phyloP scores from a whole-genome alignment of 2,329 filamentous ascomycete genomes.

The Aureobasidium sp. region DNA sequence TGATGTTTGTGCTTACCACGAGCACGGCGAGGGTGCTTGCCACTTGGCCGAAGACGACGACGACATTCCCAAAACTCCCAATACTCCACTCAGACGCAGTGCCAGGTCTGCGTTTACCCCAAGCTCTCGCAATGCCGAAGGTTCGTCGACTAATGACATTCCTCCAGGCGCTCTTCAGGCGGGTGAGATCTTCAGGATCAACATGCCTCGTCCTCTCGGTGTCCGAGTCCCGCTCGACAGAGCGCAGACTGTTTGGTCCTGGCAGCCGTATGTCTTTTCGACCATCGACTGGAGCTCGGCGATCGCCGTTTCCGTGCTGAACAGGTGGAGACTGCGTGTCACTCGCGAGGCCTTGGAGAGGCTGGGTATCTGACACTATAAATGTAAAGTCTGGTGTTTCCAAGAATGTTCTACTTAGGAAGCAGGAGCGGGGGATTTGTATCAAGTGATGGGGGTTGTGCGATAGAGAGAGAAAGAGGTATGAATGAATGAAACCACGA shows the following conservation, averaged over 20 bases:
- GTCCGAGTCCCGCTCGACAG: neutral
- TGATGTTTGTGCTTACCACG: slow-evolving; percentile 3
- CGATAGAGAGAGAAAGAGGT: neutral
- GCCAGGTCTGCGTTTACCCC: neutral
- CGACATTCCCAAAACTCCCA: neutral
- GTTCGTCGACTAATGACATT: neutral
- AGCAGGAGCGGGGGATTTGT: neutral
- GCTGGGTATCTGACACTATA: neutral
- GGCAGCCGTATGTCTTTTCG: too few species aligned
- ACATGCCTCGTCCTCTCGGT: neutral
- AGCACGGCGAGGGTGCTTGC: neutral
- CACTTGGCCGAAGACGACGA: neutral
- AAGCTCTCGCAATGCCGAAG: neutral
- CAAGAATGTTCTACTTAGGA: too few species aligned
- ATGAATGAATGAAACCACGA: neutral
- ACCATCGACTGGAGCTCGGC: neutral
- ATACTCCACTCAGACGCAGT: neutral
- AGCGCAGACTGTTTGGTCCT: neutral
- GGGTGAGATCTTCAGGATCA: neutral
- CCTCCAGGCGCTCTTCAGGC: neutral
- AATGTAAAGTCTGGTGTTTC: too few species aligned
- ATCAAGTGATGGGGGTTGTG: too few species aligned
- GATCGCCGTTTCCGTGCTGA: neutral
- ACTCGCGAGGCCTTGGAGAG: neutral
- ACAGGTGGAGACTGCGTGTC: neutral